These are phyloP conservation scores for Prunus armeniaca DNA, from an alignment of 306 rosid species.

Conservation along the genomic window DNA sequence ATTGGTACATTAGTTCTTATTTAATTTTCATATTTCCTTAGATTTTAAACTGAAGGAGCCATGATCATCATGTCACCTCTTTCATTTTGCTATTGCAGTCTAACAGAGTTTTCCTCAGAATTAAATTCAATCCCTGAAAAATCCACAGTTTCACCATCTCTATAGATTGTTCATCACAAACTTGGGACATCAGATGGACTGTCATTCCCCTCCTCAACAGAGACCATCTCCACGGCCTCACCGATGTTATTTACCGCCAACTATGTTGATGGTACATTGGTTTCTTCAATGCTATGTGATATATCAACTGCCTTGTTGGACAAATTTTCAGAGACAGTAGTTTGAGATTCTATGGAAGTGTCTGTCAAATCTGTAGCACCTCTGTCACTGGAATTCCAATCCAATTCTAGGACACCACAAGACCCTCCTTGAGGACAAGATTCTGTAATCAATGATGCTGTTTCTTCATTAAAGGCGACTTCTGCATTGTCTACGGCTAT, in stretches of 20 bases:
- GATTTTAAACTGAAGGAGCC: no score
- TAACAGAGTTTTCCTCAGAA: no score
- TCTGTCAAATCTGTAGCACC: not conserved
- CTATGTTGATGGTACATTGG: constrained; percentile 18
- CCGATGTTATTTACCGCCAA: not conserved
- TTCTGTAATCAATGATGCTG: constrained; percentile 16
- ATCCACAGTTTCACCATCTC: not conserved
- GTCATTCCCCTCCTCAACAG: constrained; percentile 12
- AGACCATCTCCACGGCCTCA: not conserved
- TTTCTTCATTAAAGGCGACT: constrained; percentile 24
- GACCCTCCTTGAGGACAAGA: constrained; percentile 28
- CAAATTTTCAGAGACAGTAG: constrained; percentile 12
- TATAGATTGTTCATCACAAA: not conserved
- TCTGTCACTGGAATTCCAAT: constrained; percentile 17
- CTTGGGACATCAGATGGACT: not conserved
- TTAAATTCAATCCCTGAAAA: no score
- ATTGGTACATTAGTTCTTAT: no score
- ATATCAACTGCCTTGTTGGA: constrained; percentile 19
- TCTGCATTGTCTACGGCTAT: constrained; percentile 22
- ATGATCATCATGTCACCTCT: no score
- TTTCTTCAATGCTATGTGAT: constrained; percentile 4
- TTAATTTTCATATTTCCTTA: no score
- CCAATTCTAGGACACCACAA: not conserved
- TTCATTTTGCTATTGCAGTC: no score
- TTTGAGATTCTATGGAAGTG: constrained; percentile 17